Evolutionary conservation across 1,139 yeast genomes (phyloP).

Genomic region (Nakaseomyces glabratus): DNA sequence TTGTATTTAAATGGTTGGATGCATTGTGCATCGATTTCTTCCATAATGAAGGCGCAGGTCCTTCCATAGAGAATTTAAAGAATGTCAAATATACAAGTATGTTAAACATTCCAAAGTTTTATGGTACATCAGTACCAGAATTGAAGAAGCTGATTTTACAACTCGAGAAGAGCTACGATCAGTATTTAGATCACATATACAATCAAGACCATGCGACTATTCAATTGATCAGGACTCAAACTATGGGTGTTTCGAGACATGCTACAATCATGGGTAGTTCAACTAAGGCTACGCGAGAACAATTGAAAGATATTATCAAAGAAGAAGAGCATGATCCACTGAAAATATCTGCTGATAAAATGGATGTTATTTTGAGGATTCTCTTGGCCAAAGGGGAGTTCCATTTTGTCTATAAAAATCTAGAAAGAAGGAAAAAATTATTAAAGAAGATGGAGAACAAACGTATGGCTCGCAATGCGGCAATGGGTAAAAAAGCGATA

Average conservation of each 20-base stretch:
- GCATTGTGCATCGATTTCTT: constrained; percentile 63
- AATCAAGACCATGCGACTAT: neutral
- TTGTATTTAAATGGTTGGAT: constrained; percentile 64
- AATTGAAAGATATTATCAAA: constrained; percentile 43
- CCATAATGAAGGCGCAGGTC: constrained; percentile 78
- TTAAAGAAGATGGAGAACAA: constrained; percentile 61
- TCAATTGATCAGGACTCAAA: neutral
- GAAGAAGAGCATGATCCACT: constrained; percentile 49
- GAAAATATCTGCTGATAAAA: constrained; percentile 49
- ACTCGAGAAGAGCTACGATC: constrained; percentile 30
- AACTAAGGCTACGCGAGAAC: constrained; percentile 49
- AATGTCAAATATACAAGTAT: constrained; percentile 58
- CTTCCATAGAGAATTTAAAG: constrained; percentile 56
- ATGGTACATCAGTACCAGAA: constrained; percentile 45
- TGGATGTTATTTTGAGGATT: constrained; percentile 59
- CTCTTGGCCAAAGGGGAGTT: constrained; percentile 39
- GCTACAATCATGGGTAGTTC: constrained; percentile 70
- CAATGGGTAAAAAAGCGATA: constrained; percentile 15
- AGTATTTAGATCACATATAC: constrained; percentile 5
- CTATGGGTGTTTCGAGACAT: constrained; percentile 41
- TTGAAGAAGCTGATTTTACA: constrained; percentile 54
- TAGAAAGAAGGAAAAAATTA: constrained; percentile 53
- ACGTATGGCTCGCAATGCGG: constrained; percentile 23
- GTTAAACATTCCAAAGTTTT: constrained; percentile 56
- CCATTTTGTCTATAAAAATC: constrained; percentile 43